Conservation (phyloP, 2,329 filamentous ascomycete species). For the Monosporascus sp. region DNA sequence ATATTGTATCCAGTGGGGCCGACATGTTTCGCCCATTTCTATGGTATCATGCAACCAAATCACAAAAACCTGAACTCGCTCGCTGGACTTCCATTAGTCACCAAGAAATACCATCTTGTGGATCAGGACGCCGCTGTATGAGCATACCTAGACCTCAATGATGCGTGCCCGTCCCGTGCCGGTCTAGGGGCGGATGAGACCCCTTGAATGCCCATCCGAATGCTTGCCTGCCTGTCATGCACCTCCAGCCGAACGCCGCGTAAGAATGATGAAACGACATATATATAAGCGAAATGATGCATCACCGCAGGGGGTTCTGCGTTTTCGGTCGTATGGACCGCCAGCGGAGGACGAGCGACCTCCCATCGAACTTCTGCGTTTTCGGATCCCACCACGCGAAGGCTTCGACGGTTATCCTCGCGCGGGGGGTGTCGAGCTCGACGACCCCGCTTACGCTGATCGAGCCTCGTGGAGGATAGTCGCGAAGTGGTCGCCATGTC, state of each 20-base stretch:
- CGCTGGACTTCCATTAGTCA: too few species aligned
- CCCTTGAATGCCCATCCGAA: not conserved
- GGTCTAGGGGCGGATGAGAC: too few species aligned
- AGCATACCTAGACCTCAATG: too few species aligned
- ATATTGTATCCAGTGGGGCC: too few species aligned
- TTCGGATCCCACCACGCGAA: slow-evolving; percentile 52
- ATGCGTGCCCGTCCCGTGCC: too few species aligned
- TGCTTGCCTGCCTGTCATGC: not conserved
- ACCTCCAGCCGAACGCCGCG: not conserved
- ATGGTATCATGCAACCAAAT: too few species aligned
- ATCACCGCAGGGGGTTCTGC: slow-evolving; percentile 13
- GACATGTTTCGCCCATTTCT: too few species aligned
- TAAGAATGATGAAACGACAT: not conserved
- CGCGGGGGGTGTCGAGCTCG: slow-evolving; percentile 42
- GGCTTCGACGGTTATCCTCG: slow-evolving; percentile 46
- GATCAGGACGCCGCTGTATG: too few species aligned
- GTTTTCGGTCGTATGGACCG: slow-evolving; percentile 10
- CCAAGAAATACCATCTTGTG: too few species aligned
- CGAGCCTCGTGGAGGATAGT: slow-evolving; percentile 43
- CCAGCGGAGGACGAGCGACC: slow-evolving; percentile 5
- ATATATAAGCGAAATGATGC: not conserved
- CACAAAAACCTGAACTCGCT: too few species aligned
- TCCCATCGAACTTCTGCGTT: slow-evolving; percentile 37
- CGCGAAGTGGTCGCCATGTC: slow-evolving; percentile 40
- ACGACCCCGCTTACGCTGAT: slow-evolving; percentile 50